A percentile compares a stretch with the other conserved stretches of the same genome.
These are phyloP conservation scores for Murraya koenigii DNA, from an alignment of 345 rosid species.

Conservation along the genomic window DNA sequence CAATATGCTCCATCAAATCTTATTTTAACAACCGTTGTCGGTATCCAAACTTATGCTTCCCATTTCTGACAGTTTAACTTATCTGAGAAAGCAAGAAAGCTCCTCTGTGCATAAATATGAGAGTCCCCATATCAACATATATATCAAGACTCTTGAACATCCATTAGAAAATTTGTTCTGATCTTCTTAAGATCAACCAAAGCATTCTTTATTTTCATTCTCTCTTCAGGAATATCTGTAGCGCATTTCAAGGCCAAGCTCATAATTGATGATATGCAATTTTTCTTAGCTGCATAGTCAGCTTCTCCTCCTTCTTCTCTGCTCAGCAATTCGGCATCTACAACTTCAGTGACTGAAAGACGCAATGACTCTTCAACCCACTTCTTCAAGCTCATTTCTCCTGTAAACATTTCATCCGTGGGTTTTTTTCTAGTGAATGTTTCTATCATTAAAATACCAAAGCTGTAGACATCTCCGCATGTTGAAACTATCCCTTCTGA, in stretches of 20 bases:
- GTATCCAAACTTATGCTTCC: too few species aligned
- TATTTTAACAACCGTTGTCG: too few species aligned
- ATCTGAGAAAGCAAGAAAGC: too few species aligned
- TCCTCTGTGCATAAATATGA: too few species aligned
- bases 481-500: slow-evolving; percentile 12
- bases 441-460: slow-evolving; percentile 18
- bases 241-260: slow-evolving; percentile 2
- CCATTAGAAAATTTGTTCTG: background rate
- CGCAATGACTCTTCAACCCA: slow-evolving; percentile 7
- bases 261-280: slow-evolving; percentile 8
- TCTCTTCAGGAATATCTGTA: background rate
- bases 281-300: background rate
- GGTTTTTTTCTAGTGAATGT: slow-evolving; percentile 19
- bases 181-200: background rate
- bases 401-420: slow-evolving; percentile 8
- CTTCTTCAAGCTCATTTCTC: slow-evolving; percentile 15
- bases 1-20: too few species aligned
- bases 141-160: background rate
- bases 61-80: too few species aligned
- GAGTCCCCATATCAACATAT: too few species aligned
- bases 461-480: slow-evolving; percentile 16
- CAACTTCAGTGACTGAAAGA: background rate
- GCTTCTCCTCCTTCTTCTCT: background rate
- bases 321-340: slow-evolving; percentile 9
- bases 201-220: background rate